Evolutionary conservation across 2,329 filamentous ascomycete species (phyloP).

Genomic region (Alternaria conjuncta): DNA sequence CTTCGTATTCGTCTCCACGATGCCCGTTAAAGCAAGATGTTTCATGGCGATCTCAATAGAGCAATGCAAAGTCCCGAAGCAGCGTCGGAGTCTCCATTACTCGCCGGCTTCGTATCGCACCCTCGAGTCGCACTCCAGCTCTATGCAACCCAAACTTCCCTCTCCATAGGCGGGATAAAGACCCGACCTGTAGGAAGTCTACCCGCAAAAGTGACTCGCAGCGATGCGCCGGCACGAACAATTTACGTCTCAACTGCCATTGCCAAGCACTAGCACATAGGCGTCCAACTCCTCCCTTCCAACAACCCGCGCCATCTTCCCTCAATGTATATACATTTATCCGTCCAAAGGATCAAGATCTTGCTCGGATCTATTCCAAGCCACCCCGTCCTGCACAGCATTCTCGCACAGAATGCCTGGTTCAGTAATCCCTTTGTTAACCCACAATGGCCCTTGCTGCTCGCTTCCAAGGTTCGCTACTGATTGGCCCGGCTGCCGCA

Average conservation of each 20-base stretch:
- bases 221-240: background rate
- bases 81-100: background rate
- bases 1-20: background rate
- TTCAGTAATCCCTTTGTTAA: background rate
- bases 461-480: background rate
- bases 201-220: background rate
- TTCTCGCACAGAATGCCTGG: background rate
- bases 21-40: background rate
- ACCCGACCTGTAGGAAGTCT: background rate
- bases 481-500: background rate
- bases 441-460: background rate
- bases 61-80: background rate
- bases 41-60: background rate
- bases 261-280: background rate
- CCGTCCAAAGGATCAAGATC: background rate
- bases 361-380: background rate
- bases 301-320: background rate
- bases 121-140: background rate
- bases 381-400: background rate
- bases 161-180: background rate
- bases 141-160: background rate
- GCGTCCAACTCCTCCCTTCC: background rate
- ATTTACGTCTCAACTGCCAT: background rate
- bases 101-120: background rate
- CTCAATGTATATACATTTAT: background rate